Evolutionary conservation across 2,329 filamentous ascomycete genomes (phyloP).

Genomic region (Ascochyta rabiei): DNA sequence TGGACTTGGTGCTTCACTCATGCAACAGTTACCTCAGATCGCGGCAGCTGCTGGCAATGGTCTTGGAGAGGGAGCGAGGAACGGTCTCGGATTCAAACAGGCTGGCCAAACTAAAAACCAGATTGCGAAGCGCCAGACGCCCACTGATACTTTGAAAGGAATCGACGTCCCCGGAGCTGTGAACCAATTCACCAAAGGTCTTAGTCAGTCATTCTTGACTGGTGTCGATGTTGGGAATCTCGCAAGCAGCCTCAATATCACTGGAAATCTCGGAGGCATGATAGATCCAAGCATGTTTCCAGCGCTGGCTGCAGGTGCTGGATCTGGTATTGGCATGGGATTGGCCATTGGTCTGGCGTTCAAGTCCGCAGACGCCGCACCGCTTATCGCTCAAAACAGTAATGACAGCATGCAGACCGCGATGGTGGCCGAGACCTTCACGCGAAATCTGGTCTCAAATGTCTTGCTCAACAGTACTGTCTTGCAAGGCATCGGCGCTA

Average conservation of each 20-base stretch:
- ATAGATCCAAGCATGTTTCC: constrained; percentile 23
- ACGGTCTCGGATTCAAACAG: constrained; percentile 27
- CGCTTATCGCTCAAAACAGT: constrained; percentile 3
- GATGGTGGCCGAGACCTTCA: constrained; percentile 26
- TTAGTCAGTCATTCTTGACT: constrained; percentile 34
- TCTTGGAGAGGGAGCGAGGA: constrained; percentile 35
- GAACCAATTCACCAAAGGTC: constrained; percentile 29
- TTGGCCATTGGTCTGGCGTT: constrained; percentile 29
- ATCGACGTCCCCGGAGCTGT: constrained; percentile 28
- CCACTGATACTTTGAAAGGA: constrained; percentile 5
- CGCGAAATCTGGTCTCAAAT: constrained; percentile 28
- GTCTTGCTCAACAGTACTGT: constrained; percentile 34
- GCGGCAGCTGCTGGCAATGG: constrained; percentile 36
- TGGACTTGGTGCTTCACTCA: constrained; percentile 10
- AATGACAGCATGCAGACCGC: constrained; percentile 24
- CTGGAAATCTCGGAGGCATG: neutral
- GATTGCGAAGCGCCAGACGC: constrained; percentile 18
- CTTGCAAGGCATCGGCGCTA: constrained; percentile 5
- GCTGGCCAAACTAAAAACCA: neutral
- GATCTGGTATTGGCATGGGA: constrained; percentile 37
- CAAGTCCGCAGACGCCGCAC: constrained; percentile 12
- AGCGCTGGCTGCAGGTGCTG: constrained; percentile 35
- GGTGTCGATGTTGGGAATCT: constrained; percentile 27
- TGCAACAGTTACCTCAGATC: constrained; percentile 31
- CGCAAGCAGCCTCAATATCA: neutral